Base-by-base conservation (phyloP, 2,329 filamentous ascomycete genomes). In the Trichoderma polysporum region DNA sequence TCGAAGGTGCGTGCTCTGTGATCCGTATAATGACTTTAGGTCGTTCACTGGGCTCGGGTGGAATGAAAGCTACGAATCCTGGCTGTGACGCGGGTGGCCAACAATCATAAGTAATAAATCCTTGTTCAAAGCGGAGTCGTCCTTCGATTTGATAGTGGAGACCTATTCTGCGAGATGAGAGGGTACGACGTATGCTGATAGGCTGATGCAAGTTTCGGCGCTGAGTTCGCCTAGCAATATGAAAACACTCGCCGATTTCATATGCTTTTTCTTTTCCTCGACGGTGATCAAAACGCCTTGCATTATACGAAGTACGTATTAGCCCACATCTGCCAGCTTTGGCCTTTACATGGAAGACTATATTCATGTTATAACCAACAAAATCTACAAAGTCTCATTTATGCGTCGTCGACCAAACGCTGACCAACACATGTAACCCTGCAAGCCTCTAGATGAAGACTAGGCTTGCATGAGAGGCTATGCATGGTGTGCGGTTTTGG, bases 391-490 rank as follows among this genome's bases (percentile, higher is more conserved):
- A 5, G 50, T 50, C 19, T 41, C 17, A 13, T 19, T 19, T 35
- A 31, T n/a, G 37, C 31, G 41, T 17, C 31, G 35, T 52, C 22
- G 33, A 39, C 62, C 62, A 50, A 50, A 66, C 62, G 29, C 27
- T 39, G 39, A 29, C 53, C 53, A 66, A 66, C 62, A 66, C 53
- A 66, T 66, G 41, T 66, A 52, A 61, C 25, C 29, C 53, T 58
- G 41, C 62, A 66, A 17, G 41, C 41, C 17, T 41, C 62, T 50
- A 22, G n/a, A 45, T 58, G 29, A 37, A 57, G n/a, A 45, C 27
- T 25, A 25, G 60, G 22, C 49, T 33, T 64, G 50, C 58, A 61
- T 39, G 33, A 33, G 27, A 50, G 27, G 3, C 50, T 35, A 22
- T 59, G 60, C 52, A 65, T 29, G 41, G 53, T 25, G 29, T 35